These are phyloP conservation scores for Dimocarpus longan DNA, from an alignment of 345 rosid species.

Conservation along the genomic window DNA sequence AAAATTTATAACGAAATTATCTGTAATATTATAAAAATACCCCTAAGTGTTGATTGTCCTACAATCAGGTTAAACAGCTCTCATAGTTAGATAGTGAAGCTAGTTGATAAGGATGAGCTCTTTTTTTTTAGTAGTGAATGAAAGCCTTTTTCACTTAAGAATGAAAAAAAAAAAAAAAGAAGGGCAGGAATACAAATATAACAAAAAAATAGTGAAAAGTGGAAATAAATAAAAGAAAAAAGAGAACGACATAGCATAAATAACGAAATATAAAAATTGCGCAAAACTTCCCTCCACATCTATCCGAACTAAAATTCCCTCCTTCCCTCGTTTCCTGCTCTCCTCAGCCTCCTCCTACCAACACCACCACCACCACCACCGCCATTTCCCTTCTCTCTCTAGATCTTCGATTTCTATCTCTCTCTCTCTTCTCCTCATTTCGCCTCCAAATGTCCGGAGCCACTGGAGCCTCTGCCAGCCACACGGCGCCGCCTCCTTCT, in stretches of 20 bases:
- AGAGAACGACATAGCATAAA: neutral
- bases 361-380: constrained; percentile 11
- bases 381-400: constrained; percentile 17
- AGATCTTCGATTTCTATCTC: constrained; percentile 18
- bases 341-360: constrained; percentile 14
- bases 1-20: no score
- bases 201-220: neutral
- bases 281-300: constrained; percentile 69
- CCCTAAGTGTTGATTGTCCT: no score
- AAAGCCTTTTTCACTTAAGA: no score
- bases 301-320: constrained; percentile 67
- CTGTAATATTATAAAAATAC: no score
- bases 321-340: constrained; percentile 75
- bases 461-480: constrained; percentile 48
- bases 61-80: no score
- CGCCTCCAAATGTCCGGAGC: constrained; percentile 52
- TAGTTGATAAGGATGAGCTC: no score
- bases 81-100: no score
- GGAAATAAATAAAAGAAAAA: neutral
- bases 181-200: neutral
- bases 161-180: neutral
- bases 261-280: constrained; percentile 4
- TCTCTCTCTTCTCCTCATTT: neutral
- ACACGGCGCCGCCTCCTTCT: constrained; percentile 40
- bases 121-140: no score